Evolutionary conservation across 2,329 filamentous ascomycete species (phyloP).

Genomic region (Ophiocordyceps robertsii): DNA sequence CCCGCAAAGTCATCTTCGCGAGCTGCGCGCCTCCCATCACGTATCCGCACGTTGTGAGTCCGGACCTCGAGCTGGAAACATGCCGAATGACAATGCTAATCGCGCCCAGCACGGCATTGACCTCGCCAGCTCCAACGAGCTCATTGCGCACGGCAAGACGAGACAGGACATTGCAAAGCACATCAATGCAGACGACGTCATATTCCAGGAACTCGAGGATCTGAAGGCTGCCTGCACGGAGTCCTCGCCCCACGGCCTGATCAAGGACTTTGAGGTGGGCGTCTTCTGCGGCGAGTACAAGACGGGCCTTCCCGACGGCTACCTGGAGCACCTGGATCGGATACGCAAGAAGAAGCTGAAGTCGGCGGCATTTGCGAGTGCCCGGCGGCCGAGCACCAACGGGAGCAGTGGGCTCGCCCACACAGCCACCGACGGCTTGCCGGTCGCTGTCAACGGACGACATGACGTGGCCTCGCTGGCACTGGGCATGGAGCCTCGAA

Average conservation of each 20-base stretch:
- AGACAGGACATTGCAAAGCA: conserved; percentile 20
- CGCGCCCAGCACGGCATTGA: conserved; percentile 29
- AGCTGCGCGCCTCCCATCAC: conserved; percentile 73
- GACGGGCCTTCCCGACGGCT: conserved; percentile 64
- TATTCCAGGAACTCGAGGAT: conserved; percentile 48
- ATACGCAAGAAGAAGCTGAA: conserved; percentile 49
- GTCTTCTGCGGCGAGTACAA: conserved; percentile 85
- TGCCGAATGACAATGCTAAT: neutral
- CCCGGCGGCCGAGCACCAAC: neutral
- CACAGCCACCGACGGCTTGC: neutral
- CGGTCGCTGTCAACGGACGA: neutral
- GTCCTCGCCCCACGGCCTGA: conserved; percentile 40
- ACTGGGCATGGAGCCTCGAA: neutral
- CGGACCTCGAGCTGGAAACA: neutral
- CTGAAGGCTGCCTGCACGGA: conserved; percentile 69
- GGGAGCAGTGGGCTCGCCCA: neutral
- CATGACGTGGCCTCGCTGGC: neutral
- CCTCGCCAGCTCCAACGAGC: conserved; percentile 26
- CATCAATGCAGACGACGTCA: conserved; percentile 5
- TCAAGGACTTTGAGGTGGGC: conserved; percentile 69
- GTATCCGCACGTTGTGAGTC: conserved; percentile 74
- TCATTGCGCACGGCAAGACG: conserved; percentile 27
- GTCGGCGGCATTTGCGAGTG: neutral
- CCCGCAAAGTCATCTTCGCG: conserved; percentile 69
- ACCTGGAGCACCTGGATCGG: conserved; percentile 69